Conservation (phyloP, 345 rosid genomes). For the Balakata baccata region DNA sequence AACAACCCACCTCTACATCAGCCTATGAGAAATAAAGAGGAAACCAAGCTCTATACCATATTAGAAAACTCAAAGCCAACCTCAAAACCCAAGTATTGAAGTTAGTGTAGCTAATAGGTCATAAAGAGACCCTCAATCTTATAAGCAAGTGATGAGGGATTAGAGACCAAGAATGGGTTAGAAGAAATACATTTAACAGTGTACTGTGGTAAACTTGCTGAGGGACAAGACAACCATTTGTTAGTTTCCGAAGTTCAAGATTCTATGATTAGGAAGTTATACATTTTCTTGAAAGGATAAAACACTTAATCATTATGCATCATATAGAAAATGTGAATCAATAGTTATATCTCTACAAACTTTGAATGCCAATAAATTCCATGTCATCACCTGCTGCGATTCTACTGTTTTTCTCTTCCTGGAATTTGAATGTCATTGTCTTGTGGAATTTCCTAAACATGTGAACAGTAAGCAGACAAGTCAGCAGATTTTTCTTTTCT, state of each 20-base stretch:
- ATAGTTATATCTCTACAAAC: not conserved
- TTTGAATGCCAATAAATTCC: not conserved
- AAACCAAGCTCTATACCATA: too few relatives aligned
- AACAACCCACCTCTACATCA: too few relatives aligned
- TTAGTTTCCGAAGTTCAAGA: not conserved
- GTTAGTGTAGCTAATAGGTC: too few relatives aligned
- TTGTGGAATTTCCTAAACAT: constrained; percentile 20
- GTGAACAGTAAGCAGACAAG: not conserved
- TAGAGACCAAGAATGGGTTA: too few relatives aligned
- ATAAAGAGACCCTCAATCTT: too few relatives aligned
- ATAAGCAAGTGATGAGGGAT: too few relatives aligned
- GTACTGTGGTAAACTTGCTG: not conserved
- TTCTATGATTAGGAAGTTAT: not conserved
- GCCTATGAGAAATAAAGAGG: too few relatives aligned
- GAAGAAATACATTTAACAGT: too few relatives aligned
- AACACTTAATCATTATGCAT: constrained; percentile 4
- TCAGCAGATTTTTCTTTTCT: not conserved
- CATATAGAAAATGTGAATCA: not conserved
- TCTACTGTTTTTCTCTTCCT: constrained; percentile 23
- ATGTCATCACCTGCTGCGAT: constrained; percentile 36
- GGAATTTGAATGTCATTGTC: constrained; percentile 22
- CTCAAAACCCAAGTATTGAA: too few relatives aligned
- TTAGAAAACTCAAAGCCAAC: too few relatives aligned
- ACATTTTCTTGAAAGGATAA: not conserved
- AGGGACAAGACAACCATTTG: not conserved